phyloP scores from a whole-genome alignment of 805 yeast species.

The Sungouiella blattae region DNA sequence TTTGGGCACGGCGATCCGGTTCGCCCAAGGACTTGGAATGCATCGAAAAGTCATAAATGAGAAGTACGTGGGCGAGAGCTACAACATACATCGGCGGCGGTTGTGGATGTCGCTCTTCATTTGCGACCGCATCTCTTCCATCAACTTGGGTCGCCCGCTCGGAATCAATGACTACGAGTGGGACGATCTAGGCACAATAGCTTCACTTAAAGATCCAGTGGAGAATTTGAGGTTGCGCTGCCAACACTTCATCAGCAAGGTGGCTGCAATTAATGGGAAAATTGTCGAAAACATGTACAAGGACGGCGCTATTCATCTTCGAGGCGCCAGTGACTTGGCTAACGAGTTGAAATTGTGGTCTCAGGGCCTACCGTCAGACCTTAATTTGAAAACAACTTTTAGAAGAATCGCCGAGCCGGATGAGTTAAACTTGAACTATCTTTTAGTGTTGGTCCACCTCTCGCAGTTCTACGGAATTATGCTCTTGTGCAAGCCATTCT shows the following conservation, averaged over 20 bases:
- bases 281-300: slow-evolving; percentile 30
- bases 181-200: slow-evolving; percentile 29
- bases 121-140: slow-evolving; percentile 31
- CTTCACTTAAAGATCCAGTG: slow-evolving; percentile 13
- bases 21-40: slow-evolving; percentile 41
- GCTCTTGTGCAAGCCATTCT: slow-evolving; percentile 41
- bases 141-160: slow-evolving; percentile 36
- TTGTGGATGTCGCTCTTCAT: slow-evolving; percentile 32
- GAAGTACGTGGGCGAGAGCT: slow-evolving; percentile 24
- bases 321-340: slow-evolving; percentile 31
- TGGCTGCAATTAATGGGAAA: slow-evolving; percentile 26
- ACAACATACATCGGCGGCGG: slow-evolving; percentile 28
- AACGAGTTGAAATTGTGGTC: slow-evolving; percentile 34
- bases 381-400: slow-evolving; percentile 20
- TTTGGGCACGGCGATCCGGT: slow-evolving; percentile 39
- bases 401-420: not conserved
- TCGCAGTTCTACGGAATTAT: slow-evolving; percentile 34
- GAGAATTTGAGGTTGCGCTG: slow-evolving; percentile 16
- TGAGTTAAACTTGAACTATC: slow-evolving; percentile 9
- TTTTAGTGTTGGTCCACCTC: slow-evolving; percentile 30
- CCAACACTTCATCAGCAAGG: slow-evolving; percentile 25
- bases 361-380: slow-evolving; percentile 27
- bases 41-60: slow-evolving; percentile 38
- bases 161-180: slow-evolving; percentile 34
- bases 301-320: slow-evolving; percentile 25